phyloP scores from a whole-genome alignment of 140 eudicot genomes.

The Stevia rebaudiana region DNA sequence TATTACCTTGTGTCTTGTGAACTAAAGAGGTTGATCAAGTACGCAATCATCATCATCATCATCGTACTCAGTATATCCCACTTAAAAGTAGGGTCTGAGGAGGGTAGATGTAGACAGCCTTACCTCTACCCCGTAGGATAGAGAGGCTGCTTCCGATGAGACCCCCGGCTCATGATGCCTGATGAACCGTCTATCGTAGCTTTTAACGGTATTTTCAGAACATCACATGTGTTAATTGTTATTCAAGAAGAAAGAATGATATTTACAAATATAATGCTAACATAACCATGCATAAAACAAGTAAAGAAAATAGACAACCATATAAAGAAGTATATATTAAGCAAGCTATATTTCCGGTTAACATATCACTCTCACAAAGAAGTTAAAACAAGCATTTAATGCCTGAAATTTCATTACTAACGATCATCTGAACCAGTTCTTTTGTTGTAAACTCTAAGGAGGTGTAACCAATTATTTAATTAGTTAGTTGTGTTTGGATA shows the following conservation, averaged over 20 bases:
- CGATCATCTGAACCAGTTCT: background rate
- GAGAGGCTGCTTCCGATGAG: no score
- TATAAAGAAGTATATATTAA: background rate
- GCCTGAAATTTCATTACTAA: background rate
- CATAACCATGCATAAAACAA: slow-evolving; percentile 6
- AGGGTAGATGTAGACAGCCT: no score
- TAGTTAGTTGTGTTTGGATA: background rate
- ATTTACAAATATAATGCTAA: background rate
- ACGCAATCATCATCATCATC: no score
- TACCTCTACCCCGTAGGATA: no score
- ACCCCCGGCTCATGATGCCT: no score
- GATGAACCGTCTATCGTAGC: no score
- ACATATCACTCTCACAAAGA: background rate
- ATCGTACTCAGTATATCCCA: no score
- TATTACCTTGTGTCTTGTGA: no score
- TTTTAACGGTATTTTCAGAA: no score
- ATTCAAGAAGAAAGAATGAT: background rate
- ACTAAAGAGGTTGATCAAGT: no score
- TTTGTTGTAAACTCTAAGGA: background rate
- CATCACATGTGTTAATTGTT: slow-evolving; percentile 13
- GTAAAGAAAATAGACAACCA: background rate
- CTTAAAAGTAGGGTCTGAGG: no score
- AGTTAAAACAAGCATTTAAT: background rate
- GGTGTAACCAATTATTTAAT: background rate
- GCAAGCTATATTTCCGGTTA: background rate